Conservation (phyloP, 192 early-diverging fungal species). For the Thamnidium elegans region DNA sequence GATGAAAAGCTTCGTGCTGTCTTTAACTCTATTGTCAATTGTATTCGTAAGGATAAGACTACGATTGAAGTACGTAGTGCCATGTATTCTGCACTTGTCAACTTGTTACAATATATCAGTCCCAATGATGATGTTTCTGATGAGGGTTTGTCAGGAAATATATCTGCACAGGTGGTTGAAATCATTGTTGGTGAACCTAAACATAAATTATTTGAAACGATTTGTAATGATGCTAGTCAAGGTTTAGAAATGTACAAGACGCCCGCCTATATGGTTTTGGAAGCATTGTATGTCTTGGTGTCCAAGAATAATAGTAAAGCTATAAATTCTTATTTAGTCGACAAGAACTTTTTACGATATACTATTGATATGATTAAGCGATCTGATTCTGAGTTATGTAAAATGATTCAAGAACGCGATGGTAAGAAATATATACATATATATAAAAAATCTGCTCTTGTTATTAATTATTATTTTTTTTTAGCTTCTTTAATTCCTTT, state of each 20-base stretch:
- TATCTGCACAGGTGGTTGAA: neutral
- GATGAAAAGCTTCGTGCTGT: slow-evolving; percentile 32
- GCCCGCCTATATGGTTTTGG: slow-evolving; percentile 76
- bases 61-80: slow-evolving; percentile 58
- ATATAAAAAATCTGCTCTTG: neutral
- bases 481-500: slow-evolving; percentile 51
- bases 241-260: slow-evolving; percentile 80
- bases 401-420: slow-evolving; percentile 49
- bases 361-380: slow-evolving; percentile 56
- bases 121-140: neutral
- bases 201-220: slow-evolving; percentile 66
- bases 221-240: slow-evolving; percentile 82
- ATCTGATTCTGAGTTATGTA: slow-evolving; percentile 55
- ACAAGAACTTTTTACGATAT: slow-evolving; percentile 56
- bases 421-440: slow-evolving; percentile 8
- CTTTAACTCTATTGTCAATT: slow-evolving; percentile 29
- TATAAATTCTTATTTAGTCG: slow-evolving; percentile 34
- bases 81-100: slow-evolving; percentile 73
- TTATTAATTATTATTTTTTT: neutral
- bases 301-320: neutral
- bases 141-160: neutral
- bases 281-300: slow-evolving; percentile 48
- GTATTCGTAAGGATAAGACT: slow-evolving; percentile 8
- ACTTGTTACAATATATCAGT: slow-evolving; percentile 62
- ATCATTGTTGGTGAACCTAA: neutral